phyloP scores from a whole-genome alignment of 1,139 yeast species.

The Scheffersomyces segobiensis region DNA sequence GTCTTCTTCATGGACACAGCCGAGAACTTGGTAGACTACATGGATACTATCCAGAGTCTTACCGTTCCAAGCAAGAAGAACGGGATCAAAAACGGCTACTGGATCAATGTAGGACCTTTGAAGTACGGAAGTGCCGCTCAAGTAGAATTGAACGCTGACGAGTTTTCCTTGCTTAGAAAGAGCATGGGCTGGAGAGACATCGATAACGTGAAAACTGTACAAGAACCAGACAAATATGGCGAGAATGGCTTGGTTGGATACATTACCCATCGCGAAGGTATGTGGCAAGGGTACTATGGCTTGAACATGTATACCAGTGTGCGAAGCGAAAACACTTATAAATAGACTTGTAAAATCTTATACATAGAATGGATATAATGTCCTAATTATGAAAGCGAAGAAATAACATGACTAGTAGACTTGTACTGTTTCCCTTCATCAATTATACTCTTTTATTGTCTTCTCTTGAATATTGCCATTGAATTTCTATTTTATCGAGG shows the following conservation, averaged over 20 bases:
- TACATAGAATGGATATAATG: background rate
- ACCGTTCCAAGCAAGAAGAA: slow-evolving; percentile 34
- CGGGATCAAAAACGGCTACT: slow-evolving; percentile 46
- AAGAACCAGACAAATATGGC: slow-evolving; percentile 3
- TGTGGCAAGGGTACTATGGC: slow-evolving; percentile 81
- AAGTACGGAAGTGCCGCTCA: slow-evolving; percentile 88
- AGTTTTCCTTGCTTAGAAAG: slow-evolving; percentile 50
- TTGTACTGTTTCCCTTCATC: too few relatives aligned
- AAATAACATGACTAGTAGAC: too few relatives aligned
- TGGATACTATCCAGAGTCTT: slow-evolving; percentile 58
- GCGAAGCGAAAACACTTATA: slow-evolving; percentile 22
- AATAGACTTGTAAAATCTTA: background rate
- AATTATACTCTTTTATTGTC: too few relatives aligned
- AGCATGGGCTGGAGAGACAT: slow-evolving; percentile 66
- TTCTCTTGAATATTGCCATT: too few relatives aligned
- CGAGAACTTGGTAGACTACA: slow-evolving; percentile 71
- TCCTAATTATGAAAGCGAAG: too few relatives aligned
- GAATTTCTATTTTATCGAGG: background rate
- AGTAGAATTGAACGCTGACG: slow-evolving; percentile 70
- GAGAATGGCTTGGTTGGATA: slow-evolving; percentile 41
- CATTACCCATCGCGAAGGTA: slow-evolving; percentile 60
- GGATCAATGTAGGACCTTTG: slow-evolving; percentile 87
- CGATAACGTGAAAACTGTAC: slow-evolving; percentile 19
- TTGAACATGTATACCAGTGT: slow-evolving; percentile 48
- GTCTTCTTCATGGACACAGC: slow-evolving; percentile 87